phyloP scores from a whole-genome alignment of 768 basidiomycete genomes.

The Tricholoma sp. region DNA sequence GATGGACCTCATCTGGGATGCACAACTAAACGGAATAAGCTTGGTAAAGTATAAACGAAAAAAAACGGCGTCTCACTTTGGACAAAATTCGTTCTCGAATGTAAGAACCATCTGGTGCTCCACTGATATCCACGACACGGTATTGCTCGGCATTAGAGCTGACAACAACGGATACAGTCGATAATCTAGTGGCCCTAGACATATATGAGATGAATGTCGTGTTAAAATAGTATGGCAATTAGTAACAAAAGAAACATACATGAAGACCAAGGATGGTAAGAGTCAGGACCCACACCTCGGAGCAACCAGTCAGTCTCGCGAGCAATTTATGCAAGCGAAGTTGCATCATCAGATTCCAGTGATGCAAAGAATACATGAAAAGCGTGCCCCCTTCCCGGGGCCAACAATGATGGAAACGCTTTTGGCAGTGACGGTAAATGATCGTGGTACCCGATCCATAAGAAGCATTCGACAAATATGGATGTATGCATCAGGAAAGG shows the following conservation, averaged over 20 bases:
- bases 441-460: slow-evolving; percentile 12
- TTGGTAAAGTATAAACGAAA: not conserved
- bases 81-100: slow-evolving; percentile 42
- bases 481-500: slow-evolving; percentile 8
- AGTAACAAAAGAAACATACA: not conserved
- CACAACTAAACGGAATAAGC: slow-evolving; percentile 26
- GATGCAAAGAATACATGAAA: slow-evolving; percentile 11
- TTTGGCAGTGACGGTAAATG: slow-evolving; percentile 11
- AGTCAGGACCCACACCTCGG: slow-evolving; percentile 12
- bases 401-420: slow-evolving; percentile 19
- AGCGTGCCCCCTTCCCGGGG: slow-evolving; percentile 10
- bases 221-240: not conserved
- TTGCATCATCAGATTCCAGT: slow-evolving; percentile 15
- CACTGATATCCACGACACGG: slow-evolving; percentile 42
- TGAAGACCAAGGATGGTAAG: slow-evolving; percentile 1
- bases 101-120: slow-evolving; percentile 37
- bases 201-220: not conserved
- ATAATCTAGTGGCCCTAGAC: slow-evolving; percentile 21
- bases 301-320: not conserved
- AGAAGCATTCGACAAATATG: slow-evolving; percentile 14
- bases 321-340: slow-evolving; percentile 12
- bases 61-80: slow-evolving; percentile 28
- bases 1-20: slow-evolving; percentile 37
- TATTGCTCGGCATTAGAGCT: slow-evolving; percentile 48
- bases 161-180: slow-evolving; percentile 40